phyloP scores from a whole-genome alignment of 2,329 filamentous ascomycete species.

The Fusarium secorum region DNA sequence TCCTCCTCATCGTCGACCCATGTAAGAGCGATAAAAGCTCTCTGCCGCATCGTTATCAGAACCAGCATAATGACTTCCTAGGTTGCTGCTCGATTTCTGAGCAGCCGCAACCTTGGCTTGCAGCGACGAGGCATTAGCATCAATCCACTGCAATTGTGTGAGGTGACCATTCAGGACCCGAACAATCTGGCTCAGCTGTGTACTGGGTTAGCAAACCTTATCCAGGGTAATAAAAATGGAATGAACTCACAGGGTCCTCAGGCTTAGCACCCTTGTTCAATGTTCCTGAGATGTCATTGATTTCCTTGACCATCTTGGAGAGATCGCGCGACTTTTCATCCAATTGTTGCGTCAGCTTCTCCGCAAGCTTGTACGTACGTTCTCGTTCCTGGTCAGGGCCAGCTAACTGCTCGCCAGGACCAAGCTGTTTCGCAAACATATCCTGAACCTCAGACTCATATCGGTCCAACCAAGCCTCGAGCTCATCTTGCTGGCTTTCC shows the following conservation, averaged over 20 bases:
- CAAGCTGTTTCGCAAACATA: slow-evolving; percentile 81
- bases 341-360: slow-evolving; percentile 88
- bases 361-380: slow-evolving; percentile 93
- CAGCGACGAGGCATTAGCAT: slow-evolving; percentile 80
- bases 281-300: slow-evolving; percentile 90
- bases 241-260: slow-evolving; percentile 78
- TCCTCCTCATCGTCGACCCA: slow-evolving; percentile 69
- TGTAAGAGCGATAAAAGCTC: slow-evolving; percentile 90
- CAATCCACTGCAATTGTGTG: slow-evolving; percentile 90
- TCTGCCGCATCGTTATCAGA: slow-evolving; percentile 78
- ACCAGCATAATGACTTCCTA: slow-evolving; percentile 65
- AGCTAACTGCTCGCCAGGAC: slow-evolving; percentile 76
- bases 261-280: slow-evolving; percentile 89
- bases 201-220: slow-evolving; percentile 39
- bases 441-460: slow-evolving; percentile 94
- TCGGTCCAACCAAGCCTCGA: slow-evolving; percentile 85
- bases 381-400: slow-evolving; percentile 96
- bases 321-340: slow-evolving; percentile 95
- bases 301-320: slow-evolving; percentile 96
- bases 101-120: slow-evolving; percentile 83
- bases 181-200: slow-evolving; percentile 90
- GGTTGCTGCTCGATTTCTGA: slow-evolving; percentile 76
- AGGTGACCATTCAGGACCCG: slow-evolving; percentile 94
- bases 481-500: slow-evolving; percentile 91
- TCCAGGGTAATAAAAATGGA: not conserved